phyloP scores from a whole-genome alignment of 495 filamentous ascomycete species.

The Talaromyces proteolyticus region DNA sequence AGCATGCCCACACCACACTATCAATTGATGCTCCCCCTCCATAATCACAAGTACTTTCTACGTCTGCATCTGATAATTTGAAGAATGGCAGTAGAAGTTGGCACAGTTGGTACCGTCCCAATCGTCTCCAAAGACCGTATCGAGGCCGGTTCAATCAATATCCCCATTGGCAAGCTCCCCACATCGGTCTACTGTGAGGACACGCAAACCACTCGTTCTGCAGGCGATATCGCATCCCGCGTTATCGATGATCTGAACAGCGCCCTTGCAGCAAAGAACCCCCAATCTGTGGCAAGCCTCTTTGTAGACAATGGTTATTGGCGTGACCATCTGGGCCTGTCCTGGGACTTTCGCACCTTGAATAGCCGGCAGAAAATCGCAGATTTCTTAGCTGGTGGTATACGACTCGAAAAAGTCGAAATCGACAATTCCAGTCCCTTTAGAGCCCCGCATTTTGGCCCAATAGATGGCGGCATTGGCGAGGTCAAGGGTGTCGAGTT shows the following conservation, averaged over 20 bases:
- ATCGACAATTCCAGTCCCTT: slow-evolving; percentile 27
- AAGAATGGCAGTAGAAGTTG: not conserved
- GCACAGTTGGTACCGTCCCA: not conserved
- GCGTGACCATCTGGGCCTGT: slow-evolving; percentile 49
- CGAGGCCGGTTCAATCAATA: slow-evolving; percentile 54
- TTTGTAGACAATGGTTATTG: slow-evolving; percentile 48
- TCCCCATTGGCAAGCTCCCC: slow-evolving; percentile 28
- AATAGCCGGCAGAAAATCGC: slow-evolving; percentile 38
- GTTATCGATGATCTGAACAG: slow-evolving; percentile 11
- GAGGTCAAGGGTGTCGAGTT: slow-evolving; percentile 34
- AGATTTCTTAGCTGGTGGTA: slow-evolving; percentile 20
- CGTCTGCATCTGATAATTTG: too few species aligned
- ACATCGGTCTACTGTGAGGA: not conserved
- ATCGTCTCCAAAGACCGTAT: slow-evolving; percentile 46
- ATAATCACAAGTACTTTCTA: too few species aligned
- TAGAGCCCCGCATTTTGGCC: slow-evolving; percentile 25
- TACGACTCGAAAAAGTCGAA: slow-evolving; percentile 14
- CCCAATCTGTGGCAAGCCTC: slow-evolving; percentile 22
- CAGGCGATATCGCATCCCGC: slow-evolving; percentile 10
- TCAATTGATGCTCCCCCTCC: too few species aligned
- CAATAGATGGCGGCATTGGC: slow-evolving; percentile 26
- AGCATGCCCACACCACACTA: too few species aligned
- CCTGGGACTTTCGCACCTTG: slow-evolving; percentile 46
- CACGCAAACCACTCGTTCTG: not conserved
- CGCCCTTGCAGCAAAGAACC: slow-evolving; percentile 5